Evolutionary conservation across 2,329 filamentous ascomycete genomes (phyloP), one percentile per base, ranked within the genome.

Genomic region (Colletotrichum gloeosporioides): DNA sequence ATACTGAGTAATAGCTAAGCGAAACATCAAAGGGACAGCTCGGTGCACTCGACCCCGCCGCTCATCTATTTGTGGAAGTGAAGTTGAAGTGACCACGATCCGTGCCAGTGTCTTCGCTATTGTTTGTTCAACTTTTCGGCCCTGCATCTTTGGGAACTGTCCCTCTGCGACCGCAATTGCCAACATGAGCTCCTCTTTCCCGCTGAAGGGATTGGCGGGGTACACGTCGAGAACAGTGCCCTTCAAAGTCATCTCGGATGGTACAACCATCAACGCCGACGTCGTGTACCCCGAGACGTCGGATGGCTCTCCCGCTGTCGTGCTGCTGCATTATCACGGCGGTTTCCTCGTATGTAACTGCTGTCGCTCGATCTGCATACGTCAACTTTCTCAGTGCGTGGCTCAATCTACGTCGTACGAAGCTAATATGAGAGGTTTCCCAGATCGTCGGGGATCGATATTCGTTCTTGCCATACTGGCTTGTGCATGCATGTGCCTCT

Each of bases 401-500:
- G 16, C 16, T 44, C 36, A 8, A 44, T 18, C 16, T 44, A 44
- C 16, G 36, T 18, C 16, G 8, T 18, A 1, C 2, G 16, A 44
- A 44, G 36, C 36, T 44, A 18, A 44, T 6, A 44, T 44, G 16
- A 36, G 34, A 36, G 15, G 7, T 36, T 36, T 36, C 34, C 1
- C 15, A 36, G 34, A 36, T 76, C 55, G 61, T 76, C 15, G 73
- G 73, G 18, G 69, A 76, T 25, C 44, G 73, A 18, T 69, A 73
- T 53, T n/a, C 73, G 31, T 76, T 76, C 27, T 64, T 72, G 32
- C 73, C 73, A 8, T 61, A 63, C 44, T 76, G 73, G 73, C 69
- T 76, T 15, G 53, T 68, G 6, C 31, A 61, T 16, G 73, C 29
- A 16, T 64, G 61, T 55, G 62, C 57, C 16, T 68, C 69, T n/a